Conservation (phyloP, 1,284 basidiomycete species). For the Rhizopogon parksii region DNA sequence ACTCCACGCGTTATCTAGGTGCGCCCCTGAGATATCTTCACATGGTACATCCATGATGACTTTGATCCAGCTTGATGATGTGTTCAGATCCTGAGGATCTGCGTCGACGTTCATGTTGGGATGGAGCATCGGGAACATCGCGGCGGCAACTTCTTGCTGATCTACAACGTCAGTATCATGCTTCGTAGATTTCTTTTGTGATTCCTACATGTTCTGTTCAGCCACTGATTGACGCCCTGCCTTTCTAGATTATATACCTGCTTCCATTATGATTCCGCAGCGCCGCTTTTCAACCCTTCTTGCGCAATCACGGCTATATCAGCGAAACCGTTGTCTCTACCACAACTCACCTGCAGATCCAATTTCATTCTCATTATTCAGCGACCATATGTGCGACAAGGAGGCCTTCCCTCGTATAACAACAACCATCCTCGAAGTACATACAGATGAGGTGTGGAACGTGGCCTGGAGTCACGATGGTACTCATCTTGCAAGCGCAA, state of each 20-base stretch:
- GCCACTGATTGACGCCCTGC: neutral
- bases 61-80: slow-evolving; percentile 71
- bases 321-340: slow-evolving; percentile 74
- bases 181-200: neutral
- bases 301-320: slow-evolving; percentile 78
- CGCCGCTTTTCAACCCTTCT: slow-evolving; percentile 81
- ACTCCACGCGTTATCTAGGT: slow-evolving; percentile 83
- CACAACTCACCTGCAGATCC: slow-evolving; percentile 62
- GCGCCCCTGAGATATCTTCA: slow-evolving; percentile 14
- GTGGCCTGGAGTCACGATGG: slow-evolving; percentile 94
- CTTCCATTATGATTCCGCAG: slow-evolving; percentile 88
- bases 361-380: slow-evolving; percentile 73
- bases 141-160: slow-evolving; percentile 70
- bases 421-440: slow-evolving; percentile 78
- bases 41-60: slow-evolving; percentile 11
- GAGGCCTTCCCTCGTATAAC: slow-evolving; percentile 80
- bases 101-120: slow-evolving; percentile 79
- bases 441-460: slow-evolving; percentile 93
- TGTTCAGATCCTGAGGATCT: slow-evolving; percentile 82
- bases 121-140: slow-evolving; percentile 78
- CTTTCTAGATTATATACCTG: slow-evolving; percentile 73
- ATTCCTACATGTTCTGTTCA: neutral
- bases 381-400: slow-evolving; percentile 79
- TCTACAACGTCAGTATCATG: slow-evolving; percentile 68
- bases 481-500: slow-evolving; percentile 76